Base-by-base conservation (phyloP, 306 rosid species). In the Astragalus membranaceus region DNA sequence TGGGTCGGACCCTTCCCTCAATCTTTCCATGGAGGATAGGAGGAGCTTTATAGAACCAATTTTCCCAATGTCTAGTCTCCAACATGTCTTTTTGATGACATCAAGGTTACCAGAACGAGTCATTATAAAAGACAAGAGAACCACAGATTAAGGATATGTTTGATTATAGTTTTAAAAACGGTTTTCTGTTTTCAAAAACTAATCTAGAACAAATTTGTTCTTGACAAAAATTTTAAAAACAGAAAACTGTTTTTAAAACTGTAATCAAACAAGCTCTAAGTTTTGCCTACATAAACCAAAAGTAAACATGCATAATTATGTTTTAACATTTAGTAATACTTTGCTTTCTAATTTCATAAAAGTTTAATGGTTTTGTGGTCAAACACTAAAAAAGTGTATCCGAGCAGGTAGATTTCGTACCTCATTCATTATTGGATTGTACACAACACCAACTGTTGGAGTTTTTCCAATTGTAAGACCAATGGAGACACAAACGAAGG, bases 391-490 rank as follows among this genome's bases (percentile, higher is more conserved):
- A 60, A 67, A 67, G 11, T 33, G 61, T 47, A n/a, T 36, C 0
- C 43, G 29, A 16, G 64, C 62, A 37, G 55, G 73, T 63, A 36
- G 55, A 77, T 63, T 65, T 51, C 89, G 73, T 71, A 94, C 99
- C 96, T 95, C 97, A 52, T 91, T 74, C 32, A 91, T 81, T 17
- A 95, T 87, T 7, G 99, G 99, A 85, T 95, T 95, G 91, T 91
- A 91, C 75, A 91, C 96, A 77, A 95, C 99, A 70, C 97, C 99
- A 47, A 95, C 72, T 10, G 86, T 75, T 35, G 99, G 97, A 81
- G 70, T 71, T 81, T 89, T 95, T 72, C 79, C 87, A 79, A 91
- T 85, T 62, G 99, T 91, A 71, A 95, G 92, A 81, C 99, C 99
- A 49, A 95, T 91, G 49, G 99, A 95, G 62, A 95, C 96, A 65